Conservation (phyloP, 495 filamentous ascomycete genomes). For the Neurospora sp. region DNA sequence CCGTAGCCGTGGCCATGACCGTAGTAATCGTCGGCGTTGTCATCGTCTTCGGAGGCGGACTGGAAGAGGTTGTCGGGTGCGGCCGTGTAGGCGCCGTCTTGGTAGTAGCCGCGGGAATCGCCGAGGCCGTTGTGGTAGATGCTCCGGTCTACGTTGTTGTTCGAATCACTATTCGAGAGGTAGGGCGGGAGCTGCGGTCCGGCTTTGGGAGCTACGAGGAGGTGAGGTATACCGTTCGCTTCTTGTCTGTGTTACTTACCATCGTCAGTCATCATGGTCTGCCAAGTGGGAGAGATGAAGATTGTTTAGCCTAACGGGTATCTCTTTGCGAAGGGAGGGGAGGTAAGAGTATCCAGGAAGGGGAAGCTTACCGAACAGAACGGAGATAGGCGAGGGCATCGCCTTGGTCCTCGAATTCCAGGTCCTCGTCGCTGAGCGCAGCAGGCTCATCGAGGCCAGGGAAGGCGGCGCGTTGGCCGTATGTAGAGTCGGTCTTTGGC, state of each 20-base stretch:
- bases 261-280: conserved; percentile 22
- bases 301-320: conserved; percentile 21
- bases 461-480: conserved; percentile 68
- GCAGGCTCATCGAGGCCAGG: conserved; percentile 52
- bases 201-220: conserved; percentile 47
- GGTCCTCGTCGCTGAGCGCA: conserved; percentile 32
- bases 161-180: conserved; percentile 9
- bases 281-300: conserved; percentile 11
- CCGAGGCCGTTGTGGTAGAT: conserved; percentile 33
- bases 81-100: conserved; percentile 62
- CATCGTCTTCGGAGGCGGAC: conserved; percentile 8
- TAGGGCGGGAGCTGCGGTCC: conserved; percentile 34
- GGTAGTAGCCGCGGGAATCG: conserved; percentile 50
- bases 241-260: conserved; percentile 53
- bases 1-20: conserved; percentile 5
- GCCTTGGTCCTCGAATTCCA: conserved; percentile 45
- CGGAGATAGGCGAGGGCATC: conserved; percentile 67
- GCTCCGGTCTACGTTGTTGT: conserved; percentile 25
- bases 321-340: not conserved
- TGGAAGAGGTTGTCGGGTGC: conserved; percentile 19
- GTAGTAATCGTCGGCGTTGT: not conserved
- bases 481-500: conserved; percentile 48
- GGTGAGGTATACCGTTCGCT: conserved; percentile 57
- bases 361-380: conserved; percentile 62
- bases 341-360: conserved; percentile 3